Evolutionary conservation across 2,329 filamentous ascomycete species (phyloP).

Genomic region (Chalaropsis thielavioides): DNA sequence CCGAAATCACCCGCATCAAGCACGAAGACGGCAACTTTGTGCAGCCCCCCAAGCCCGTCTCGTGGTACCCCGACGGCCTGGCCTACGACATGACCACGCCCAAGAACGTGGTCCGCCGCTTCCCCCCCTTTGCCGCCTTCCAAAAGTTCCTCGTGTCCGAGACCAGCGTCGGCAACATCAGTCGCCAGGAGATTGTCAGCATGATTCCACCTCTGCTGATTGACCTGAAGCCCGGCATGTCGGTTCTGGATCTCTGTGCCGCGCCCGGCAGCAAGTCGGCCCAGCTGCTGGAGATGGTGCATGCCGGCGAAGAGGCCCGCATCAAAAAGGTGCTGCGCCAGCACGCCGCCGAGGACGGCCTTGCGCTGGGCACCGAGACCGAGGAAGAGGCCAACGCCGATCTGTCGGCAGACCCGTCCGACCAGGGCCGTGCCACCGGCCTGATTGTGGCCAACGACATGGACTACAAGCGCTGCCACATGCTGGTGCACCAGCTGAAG

Average conservation of each 20-base stretch:
- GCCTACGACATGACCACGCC: conserved; percentile 98
- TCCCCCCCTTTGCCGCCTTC: conserved; percentile 85
- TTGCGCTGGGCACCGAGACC: conserved; percentile 35
- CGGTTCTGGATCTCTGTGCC: conserved; percentile 87
- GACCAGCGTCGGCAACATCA: conserved; percentile 94
- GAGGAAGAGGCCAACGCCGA: conserved; percentile 35
- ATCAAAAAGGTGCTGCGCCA: conserved; percentile 56
- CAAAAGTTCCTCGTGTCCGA: conserved; percentile 97
- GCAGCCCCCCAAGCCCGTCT: conserved; percentile 64
- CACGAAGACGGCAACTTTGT: conserved; percentile 70
- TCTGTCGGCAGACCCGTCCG: conserved; percentile 45
- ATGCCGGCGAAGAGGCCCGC: conserved; percentile 78
- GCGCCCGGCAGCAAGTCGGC: conserved; percentile 95
- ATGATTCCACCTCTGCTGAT: conserved; percentile 96
- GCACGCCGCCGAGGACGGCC: conserved; percentile 46
- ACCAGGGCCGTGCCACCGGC: conserved; percentile 79
- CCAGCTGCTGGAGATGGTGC: conserved; percentile 87
- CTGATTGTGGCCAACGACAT: conserved; percentile 90
- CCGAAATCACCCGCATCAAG: conserved; percentile 72
- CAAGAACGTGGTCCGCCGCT: conserved; percentile 88
- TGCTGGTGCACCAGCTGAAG: conserved; percentile 96
- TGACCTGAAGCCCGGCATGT: conserved; percentile 82
- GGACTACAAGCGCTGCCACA: conserved; percentile 92
- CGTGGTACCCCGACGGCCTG: conserved; percentile 88
- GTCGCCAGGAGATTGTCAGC: conserved; percentile 90